phyloP scores from a whole-genome alignment of 495 filamentous ascomycete genomes.

The Chaetomium fimeti region DNA sequence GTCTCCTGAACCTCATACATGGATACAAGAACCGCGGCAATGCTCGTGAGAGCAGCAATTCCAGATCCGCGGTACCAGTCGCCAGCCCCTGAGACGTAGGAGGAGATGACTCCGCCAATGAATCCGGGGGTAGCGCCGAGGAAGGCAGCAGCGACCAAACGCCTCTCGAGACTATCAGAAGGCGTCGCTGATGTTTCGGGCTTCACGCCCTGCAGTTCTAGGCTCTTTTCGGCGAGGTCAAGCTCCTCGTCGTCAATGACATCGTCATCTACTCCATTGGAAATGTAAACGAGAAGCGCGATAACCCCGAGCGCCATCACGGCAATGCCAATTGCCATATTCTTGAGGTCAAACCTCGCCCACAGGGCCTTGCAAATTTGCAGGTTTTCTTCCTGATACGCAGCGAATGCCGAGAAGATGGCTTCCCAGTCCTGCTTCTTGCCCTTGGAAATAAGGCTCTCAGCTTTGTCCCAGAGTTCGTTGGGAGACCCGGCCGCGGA shows the following conservation, averaged over 20 bases:
- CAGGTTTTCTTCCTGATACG: slow-evolving; percentile 76
- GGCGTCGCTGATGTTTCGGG: slow-evolving; percentile 31
- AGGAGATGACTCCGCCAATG: slow-evolving; percentile 31
- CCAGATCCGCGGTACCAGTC: slow-evolving; percentile 42
- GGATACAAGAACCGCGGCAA: slow-evolving; percentile 58
- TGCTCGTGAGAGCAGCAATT: slow-evolving; percentile 60
- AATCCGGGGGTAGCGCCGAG: slow-evolving; percentile 34
- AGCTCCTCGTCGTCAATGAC: slow-evolving; percentile 46
- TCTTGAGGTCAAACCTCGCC: slow-evolving; percentile 83
- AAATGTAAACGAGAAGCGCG: slow-evolving; percentile 68
- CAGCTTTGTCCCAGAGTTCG: slow-evolving; percentile 56
- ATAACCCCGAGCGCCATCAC: slow-evolving; percentile 66
- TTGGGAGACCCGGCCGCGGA: slow-evolving; percentile 54
- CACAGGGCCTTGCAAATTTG: slow-evolving; percentile 80
- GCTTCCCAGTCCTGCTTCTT: slow-evolving; percentile 38
- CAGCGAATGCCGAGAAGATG: slow-evolving; percentile 60
- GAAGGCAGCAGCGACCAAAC: slow-evolving; percentile 38
- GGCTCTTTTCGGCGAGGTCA: slow-evolving; percentile 44
- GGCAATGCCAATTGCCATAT: slow-evolving; percentile 75
- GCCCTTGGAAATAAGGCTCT: slow-evolving; percentile 32
- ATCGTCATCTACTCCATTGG: slow-evolving; percentile 46
- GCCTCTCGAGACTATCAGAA: slow-evolving; percentile 38
- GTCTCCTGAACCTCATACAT: slow-evolving; percentile 51
- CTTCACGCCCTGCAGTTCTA: slow-evolving; percentile 40
- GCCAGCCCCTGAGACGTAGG: slow-evolving; percentile 34